Evolutionary conservation across 2,329 filamentous ascomycete species (phyloP), one percentile per base, ranked within the genome.

Genomic region (Cytospora paraplurivora): DNA sequence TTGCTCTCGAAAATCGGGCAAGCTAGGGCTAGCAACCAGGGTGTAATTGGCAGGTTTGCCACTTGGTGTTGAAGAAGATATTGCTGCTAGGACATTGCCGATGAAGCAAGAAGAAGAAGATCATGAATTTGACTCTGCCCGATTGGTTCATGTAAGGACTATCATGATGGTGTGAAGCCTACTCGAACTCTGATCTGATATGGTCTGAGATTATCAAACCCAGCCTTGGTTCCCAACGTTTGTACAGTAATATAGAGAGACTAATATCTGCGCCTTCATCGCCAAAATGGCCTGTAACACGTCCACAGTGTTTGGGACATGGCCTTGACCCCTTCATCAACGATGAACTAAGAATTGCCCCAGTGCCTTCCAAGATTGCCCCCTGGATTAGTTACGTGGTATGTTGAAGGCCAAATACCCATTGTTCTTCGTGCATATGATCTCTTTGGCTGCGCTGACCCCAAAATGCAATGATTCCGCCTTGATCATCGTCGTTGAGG

Each of bases 181-280:
- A 27, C 27, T 27, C 27, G 27, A 4, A 27, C 27, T 27, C 27
- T 27, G 27, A 27, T 27, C 4, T 27, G 27, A 27, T 27, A 27
- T 27, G 27, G 27, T 27, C 27, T 27, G 27, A 27, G 2, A 27
- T 27, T 27, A 27, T 27, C 27, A 4, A 4, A 27, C 27, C 27
- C 27, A 27, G 27, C 27, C 27, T 4, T 27, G 27, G 2, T 27
- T 27, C 27, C 27, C 27, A 27, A 49, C 55, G 32, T 58, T 33
- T 63, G 47, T 54, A 54, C 62, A 64, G 58, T 58, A 59, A 63
- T 56, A 63, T 56, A 49, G 27, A 35, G 37, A 38, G 37, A 37
- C 50, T 56, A 41, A 58, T 34, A 55, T 32, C 62, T 64, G 62
- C 64, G 64, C 62, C 62, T 66, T 61, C 62, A 62, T 57, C 64